Conservation (phyloP, 352 stramenopile species). For the Pythium insidiosum region DNA sequence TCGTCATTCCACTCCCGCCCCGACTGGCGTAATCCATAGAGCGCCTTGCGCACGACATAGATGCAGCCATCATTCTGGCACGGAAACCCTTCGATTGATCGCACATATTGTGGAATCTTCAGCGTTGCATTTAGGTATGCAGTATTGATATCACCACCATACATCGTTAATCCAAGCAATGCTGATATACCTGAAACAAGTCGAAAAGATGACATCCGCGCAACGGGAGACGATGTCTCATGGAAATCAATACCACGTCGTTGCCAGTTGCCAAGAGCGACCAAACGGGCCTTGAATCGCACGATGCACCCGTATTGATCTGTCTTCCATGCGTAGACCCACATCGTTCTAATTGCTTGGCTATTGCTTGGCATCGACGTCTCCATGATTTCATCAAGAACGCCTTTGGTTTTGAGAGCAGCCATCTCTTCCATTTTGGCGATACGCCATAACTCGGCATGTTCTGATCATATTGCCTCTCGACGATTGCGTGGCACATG, state of each 20-base stretch:
- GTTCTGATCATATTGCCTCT: neutral
- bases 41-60: conserved; percentile 3
- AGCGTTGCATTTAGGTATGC: conserved; percentile 4
- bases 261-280: neutral
- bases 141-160: conserved; percentile 7
- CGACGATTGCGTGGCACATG: neutral
- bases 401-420: neutral
- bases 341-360: conserved; percentile 1
- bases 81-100: neutral
- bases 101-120: conserved; percentile 2
- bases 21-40: conserved; percentile 3
- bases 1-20: conserved; percentile 4
- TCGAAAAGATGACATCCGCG: neutral
- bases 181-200: neutral
- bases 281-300: neutral
- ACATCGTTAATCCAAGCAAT: neutral
- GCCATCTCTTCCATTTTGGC: neutral
- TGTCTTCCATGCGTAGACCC: conserved; percentile 1
- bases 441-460: neutral
- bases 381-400: neutral
- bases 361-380: neutral
- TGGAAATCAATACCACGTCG: conserved; percentile 1
- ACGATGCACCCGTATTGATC: neutral
- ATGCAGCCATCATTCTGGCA: neutral
- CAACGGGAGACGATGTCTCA: conserved; percentile 1